Evolutionary conservation across 768 basidiomycete species (phyloP).

Genomic region (Trametes cinnabarina): DNA sequence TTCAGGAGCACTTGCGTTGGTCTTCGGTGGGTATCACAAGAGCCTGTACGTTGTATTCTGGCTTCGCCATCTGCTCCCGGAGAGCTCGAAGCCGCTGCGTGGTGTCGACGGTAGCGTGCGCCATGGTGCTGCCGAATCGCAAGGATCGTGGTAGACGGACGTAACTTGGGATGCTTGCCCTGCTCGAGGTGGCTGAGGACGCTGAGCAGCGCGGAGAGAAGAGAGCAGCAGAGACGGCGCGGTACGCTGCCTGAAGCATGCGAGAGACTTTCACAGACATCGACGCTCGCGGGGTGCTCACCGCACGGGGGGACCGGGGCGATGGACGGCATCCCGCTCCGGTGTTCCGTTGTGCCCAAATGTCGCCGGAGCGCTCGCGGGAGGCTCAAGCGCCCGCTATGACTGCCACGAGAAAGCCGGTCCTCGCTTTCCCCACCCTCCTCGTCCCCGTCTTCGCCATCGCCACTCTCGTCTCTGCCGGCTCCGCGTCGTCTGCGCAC

Average conservation of each 20-base stretch:
- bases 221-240: neutral
- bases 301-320: neutral
- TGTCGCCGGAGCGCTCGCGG: neutral
- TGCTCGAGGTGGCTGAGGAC: neutral
- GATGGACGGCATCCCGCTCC: neutral
- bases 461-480: no score
- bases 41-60: slow-evolving; percentile 57
- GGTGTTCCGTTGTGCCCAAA: no score
- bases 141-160: neutral
- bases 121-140: slow-evolving; percentile 33
- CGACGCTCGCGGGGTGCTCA: no score
- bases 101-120: slow-evolving; percentile 52
- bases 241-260: slow-evolving; percentile 2
- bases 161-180: no score
- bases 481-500: neutral
- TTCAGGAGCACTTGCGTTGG: slow-evolving; percentile 62
- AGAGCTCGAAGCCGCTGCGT: slow-evolving; percentile 59
- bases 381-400: neutral
- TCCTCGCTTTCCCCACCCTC: neutral
- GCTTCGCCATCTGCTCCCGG: slow-evolving; percentile 65
- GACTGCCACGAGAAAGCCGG: slow-evolving; percentile 1
- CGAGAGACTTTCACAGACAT: neutral
- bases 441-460: neutral
- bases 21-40: slow-evolving; percentile 90
- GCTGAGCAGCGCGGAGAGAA: neutral